phyloP scores from a whole-genome alignment of 73 alveolate species.

The Symbiodinium natans region DNA sequence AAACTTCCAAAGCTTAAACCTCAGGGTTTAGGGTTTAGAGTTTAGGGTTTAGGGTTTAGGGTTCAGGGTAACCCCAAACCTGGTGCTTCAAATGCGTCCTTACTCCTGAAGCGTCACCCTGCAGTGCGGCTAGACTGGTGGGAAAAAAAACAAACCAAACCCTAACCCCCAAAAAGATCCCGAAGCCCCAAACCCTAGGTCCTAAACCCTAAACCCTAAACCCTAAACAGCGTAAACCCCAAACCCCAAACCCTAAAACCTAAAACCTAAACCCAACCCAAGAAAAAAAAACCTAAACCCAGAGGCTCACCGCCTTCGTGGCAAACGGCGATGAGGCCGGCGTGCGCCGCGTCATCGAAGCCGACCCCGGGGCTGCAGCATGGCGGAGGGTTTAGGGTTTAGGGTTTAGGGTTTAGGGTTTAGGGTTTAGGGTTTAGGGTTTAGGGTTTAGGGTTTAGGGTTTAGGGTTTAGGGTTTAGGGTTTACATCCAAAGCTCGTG shows the following conservation, averaged over 20 bases:
- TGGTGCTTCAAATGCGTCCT: too few relatives aligned
- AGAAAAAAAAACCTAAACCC: background rate
- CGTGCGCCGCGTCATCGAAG: constrained; percentile 54
- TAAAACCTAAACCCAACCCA: background rate
- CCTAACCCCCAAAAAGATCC: background rate
- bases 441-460: too few relatives aligned
- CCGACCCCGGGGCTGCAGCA: constrained; percentile 26
- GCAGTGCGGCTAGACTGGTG: too few relatives aligned
- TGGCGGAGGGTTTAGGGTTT: background rate
- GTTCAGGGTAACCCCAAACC: too few relatives aligned
- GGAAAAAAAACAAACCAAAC: too few relatives aligned
- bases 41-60: too few relatives aligned
- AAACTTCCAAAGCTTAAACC: too few relatives aligned
- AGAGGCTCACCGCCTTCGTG: constrained; percentile 38
- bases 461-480: too few relatives aligned
- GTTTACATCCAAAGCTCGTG: too few relatives aligned
- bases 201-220: background rate
- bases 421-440: too few relatives aligned
- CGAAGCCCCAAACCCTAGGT: background rate
- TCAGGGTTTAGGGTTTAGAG: too few relatives aligned
- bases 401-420: background rate
- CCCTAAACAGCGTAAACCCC: background rate
- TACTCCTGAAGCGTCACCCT: too few relatives aligned
- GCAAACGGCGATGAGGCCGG: constrained; percentile 72
- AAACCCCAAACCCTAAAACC: background rate